Base-by-base conservation (phyloP, 23 red algal species). In the Chondrus crispus region DNA sequence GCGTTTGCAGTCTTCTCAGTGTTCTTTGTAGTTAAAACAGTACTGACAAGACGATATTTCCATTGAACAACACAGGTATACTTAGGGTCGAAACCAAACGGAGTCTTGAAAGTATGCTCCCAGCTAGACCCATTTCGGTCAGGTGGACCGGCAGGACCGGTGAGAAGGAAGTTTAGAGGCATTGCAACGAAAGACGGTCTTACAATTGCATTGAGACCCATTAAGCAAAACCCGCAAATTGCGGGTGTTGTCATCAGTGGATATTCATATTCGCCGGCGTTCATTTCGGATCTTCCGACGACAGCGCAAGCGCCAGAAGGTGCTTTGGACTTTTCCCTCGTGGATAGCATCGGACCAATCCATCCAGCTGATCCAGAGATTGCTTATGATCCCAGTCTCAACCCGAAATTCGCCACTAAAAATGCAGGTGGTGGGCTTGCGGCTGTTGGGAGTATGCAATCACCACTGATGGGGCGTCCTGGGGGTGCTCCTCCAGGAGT, bases 211-310 rank as follows among this genome's bases (percentile, higher is more conserved):
- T 22, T 94, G 16, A 62, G 91, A 8, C 91, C 91, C 3, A 94
- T 94, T 82, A 76, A 64, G n/a, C 91, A 94, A 70, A 94, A 94
- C 55, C 91, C 91, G 9, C 91, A 94, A 58, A 94, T 94, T 81
- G 80, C 81, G 18, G 91, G 91, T 53, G 81, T 94, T 14, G 64
- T 94, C 16, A 94, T 94, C 35, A 49, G 30, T 22, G 91, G 91
- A 2, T 81, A 94, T 26, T 81, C 81, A 32, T 94, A 94, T 62
- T 30, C 36, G 0, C 64, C 78, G 14, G 33, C 91, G 28, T 85
- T 78, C 32, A 72, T 94, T 35, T 70, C 76, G 63, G 81, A 85
- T 64, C 69, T 94, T 22, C 91, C 91, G n/a, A 74, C 68, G 3
- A 82, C 80, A 26, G 32, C 91, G 30, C 81, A 45, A 38, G 50